A percentile compares a stretch with the other conserved stretches of the same genome.
phyloP scores from a whole-genome alignment of 2,329 filamentous ascomycete species.

The Xylaria sp. region DNA sequence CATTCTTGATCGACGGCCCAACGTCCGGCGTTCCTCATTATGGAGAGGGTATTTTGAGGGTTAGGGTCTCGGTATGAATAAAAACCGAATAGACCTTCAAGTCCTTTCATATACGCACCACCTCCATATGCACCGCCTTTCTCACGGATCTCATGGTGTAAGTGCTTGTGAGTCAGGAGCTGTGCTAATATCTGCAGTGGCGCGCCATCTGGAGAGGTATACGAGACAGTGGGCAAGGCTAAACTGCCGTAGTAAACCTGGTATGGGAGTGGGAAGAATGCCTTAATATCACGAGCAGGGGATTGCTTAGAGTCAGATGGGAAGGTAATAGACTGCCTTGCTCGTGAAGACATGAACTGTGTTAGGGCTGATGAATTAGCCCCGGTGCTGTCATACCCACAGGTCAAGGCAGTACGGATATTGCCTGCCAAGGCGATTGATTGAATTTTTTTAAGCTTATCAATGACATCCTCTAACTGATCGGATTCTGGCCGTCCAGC shows the following conservation, averaged over 20 bases:
- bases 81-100: slow-evolving; percentile 90
- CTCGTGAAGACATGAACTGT: slow-evolving; percentile 74
- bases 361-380: slow-evolving; percentile 77
- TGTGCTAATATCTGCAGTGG: slow-evolving; percentile 89
- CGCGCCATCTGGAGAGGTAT: slow-evolving; percentile 78
- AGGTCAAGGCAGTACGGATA: slow-evolving; percentile 86
- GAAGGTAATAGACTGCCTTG: slow-evolving; percentile 56
- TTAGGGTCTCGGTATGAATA: slow-evolving; percentile 98
- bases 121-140: slow-evolving; percentile 97
- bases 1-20: slow-evolving; percentile 87
- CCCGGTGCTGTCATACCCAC: slow-evolving; percentile 76
- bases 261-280: slow-evolving; percentile 94
- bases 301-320: slow-evolving; percentile 49
- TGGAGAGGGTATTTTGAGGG: slow-evolving; percentile 84
- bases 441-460: slow-evolving; percentile 88
- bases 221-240: slow-evolving; percentile 84
- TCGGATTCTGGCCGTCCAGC: slow-evolving; percentile 77
- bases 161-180: slow-evolving; percentile 92
- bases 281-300: slow-evolving; percentile 68
- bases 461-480: slow-evolving; percentile 77
- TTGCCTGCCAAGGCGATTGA: slow-evolving; percentile 76
- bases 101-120: slow-evolving; percentile 81
- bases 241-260: slow-evolving; percentile 95
- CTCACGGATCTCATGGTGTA: slow-evolving; percentile 97
- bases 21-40: slow-evolving; percentile 83